A percentile compares a stretch with the other conserved stretches of the same genome.
Evolutionary conservation across 2,329 filamentous ascomycete genomes (phyloP).

Genomic region (Ophiostoma piceae): DNA sequence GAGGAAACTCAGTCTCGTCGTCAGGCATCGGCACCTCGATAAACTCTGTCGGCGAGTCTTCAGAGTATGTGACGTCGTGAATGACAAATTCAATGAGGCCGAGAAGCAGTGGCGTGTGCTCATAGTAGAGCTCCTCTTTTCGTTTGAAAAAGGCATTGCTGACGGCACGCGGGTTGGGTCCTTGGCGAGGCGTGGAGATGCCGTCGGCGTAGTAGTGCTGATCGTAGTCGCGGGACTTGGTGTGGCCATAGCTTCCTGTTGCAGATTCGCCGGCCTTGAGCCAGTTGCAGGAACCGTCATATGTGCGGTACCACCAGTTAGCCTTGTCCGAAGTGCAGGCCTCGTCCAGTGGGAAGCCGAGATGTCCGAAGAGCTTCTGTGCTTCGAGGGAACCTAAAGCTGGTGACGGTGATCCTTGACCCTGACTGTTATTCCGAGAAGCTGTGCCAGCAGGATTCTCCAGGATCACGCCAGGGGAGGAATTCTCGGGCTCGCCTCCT

Average conservation of each 20-base stretch:
- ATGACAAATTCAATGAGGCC: constrained; percentile 27
- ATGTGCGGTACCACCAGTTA: constrained; percentile 26
- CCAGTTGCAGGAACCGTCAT: constrained; percentile 27
- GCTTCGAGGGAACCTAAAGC: neutral
- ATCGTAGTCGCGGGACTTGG: constrained; percentile 26
- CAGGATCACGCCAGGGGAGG: neutral
- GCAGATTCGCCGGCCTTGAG: constrained; percentile 23
- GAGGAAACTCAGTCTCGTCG: constrained; percentile 23
- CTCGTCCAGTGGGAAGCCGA: constrained; percentile 19
- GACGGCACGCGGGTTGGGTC: constrained; percentile 25
- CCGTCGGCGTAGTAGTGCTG: constrained; percentile 26
- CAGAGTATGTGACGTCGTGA: constrained; percentile 25
- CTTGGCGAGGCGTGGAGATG: constrained; percentile 23
- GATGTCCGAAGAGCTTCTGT: constrained; percentile 10
- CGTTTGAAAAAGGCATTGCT: constrained; percentile 27
- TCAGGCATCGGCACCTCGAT: constrained; percentile 25
- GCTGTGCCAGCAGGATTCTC: neutral
- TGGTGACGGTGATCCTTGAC: neutral
- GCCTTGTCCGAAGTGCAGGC: constrained; percentile 18
- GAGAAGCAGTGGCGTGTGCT: constrained; percentile 26
- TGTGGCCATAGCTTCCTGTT: constrained; percentile 21
- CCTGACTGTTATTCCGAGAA: neutral
- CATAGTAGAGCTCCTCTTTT: constrained; percentile 24
- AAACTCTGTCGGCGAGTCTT: constrained; percentile 25
- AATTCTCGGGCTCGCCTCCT: neutral